Percentiles rank a stretch among this genome's conserved stretches.
Evolutionary conservation across 2,329 filamentous ascomycete species (phyloP).

Genomic region (Talaromyces sp.): DNA sequence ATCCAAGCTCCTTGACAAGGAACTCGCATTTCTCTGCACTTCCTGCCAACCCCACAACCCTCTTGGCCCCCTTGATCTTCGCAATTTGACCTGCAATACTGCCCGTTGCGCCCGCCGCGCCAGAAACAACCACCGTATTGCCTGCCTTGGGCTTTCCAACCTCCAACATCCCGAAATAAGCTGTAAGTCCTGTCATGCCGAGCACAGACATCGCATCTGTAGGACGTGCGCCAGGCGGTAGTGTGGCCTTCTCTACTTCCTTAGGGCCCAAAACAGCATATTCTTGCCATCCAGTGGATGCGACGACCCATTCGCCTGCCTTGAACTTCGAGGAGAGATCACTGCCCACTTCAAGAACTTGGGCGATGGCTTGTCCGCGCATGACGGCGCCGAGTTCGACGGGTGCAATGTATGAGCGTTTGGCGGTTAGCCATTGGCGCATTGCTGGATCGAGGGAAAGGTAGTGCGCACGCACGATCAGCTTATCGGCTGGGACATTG

Average conservation of each 20-base stretch:
- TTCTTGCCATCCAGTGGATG: conserved; percentile 66
- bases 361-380: conserved; percentile 64
- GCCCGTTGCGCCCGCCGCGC: conserved; percentile 77
- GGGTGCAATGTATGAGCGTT: conserved; percentile 67
- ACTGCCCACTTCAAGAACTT: conserved; percentile 62
- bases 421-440: conserved; percentile 68
- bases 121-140: conserved; percentile 76
- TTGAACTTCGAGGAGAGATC: conserved; percentile 30
- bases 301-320: conserved; percentile 54
- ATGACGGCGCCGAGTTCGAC: conserved; percentile 70
- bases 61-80: conserved; percentile 67
- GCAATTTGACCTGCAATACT: conserved; percentile 77
- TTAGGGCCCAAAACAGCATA: conserved; percentile 62
- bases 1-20: conserved; percentile 65
- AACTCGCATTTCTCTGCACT: conserved; percentile 68
- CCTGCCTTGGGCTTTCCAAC: conserved; percentile 69
- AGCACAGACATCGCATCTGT: conserved; percentile 65
- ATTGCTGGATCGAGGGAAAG: conserved; percentile 75
- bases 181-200: conserved; percentile 72
- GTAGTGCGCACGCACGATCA: conserved; percentile 64
- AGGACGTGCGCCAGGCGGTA: conserved; percentile 51
- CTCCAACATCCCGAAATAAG: conserved; percentile 73
- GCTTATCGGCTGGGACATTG: conserved; percentile 54
- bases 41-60: conserved; percentile 68
- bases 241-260: conserved; percentile 47